Evolutionary conservation across 1,284 basidiomycete species (phyloP), one percentile per base, ranked within the genome.

Genomic region (Schizophyllum commune): DNA sequence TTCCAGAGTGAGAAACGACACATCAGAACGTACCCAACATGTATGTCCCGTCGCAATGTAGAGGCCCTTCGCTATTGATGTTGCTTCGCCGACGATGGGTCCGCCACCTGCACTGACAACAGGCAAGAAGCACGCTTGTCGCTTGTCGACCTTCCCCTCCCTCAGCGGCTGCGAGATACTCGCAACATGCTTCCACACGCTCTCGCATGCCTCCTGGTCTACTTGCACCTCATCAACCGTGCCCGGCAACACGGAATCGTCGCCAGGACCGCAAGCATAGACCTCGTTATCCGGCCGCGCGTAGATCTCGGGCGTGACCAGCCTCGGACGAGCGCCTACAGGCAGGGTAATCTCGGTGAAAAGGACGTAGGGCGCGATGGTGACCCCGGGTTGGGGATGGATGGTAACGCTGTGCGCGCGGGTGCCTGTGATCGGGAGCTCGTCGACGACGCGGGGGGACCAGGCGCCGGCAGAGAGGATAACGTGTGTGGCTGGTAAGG

Each of bases 391-490:
- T 39, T 68, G 69, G 4, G 79, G 77, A 33, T 68, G 83, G 64
- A 89, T 82, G 3, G 81, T 83, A 68, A 90, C 79, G 67, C 86
- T 88, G 71, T 90, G 88, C 0, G 85, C 87, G 58, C 88, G 84
- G 3, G 78, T 84, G 47, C 78, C 79, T 15, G 73, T 69, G 64
- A 90, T 80, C 15, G 86, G 86, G 32, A 89, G 76, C 6, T 73
- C 65, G 11, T 79, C 73, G 34, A 82, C 52, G 62, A 90, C 69
- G 7, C 68, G 70, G 9, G 92, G 83, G 0, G 93, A 92, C 95
- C 95, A 98, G 1, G 92, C 91, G 13, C 94, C 94, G 11, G 91
- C 90, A 32, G 88, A 83, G 59, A 97, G 72, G 34, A 96, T 77
- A 58, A 96, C 79, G 62, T 85, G 77, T 3, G 85, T 85, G 27